These are phyloP conservation scores for Emergomyces africanus DNA, from an alignment of 2,329 filamentous ascomycete genomes.

Conservation along the genomic window DNA sequence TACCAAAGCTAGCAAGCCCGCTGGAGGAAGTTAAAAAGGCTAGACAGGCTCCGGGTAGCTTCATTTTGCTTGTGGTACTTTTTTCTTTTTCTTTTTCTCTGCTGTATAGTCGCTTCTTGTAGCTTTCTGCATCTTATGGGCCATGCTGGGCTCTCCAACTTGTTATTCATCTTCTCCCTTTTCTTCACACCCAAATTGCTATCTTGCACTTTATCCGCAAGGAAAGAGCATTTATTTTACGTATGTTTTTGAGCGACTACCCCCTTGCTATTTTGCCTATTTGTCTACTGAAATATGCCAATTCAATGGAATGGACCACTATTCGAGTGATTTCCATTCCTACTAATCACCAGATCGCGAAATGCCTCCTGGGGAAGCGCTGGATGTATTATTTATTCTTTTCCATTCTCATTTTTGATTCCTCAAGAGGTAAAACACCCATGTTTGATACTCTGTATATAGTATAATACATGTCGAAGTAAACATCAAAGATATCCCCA, in stretches of 20 bases:
- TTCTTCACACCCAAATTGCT: neutral
- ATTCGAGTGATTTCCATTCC: neutral
- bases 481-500: no score
- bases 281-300: neutral
- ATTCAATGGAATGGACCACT: neutral
- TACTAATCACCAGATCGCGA: neutral
- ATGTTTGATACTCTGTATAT: no score
- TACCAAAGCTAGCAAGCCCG: constrained; percentile 1
- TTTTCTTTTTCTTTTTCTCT: neutral
- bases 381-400: no score
- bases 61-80: neutral
- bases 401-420: no score
- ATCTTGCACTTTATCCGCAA: neutral
- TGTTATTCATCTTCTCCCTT: no score
- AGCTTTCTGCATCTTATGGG: neutral
- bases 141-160: neutral
- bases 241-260: neutral
- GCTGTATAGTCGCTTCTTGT: neutral
- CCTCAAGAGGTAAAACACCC: no score
- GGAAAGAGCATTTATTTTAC: neutral
- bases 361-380: neutral
- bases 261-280: neutral
- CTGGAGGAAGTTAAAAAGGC: neutral
- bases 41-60: neutral
- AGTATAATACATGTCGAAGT: no score